phyloP scores from a whole-genome alignment of 208 protist species.

The Trypanosoma conorhini region DNA sequence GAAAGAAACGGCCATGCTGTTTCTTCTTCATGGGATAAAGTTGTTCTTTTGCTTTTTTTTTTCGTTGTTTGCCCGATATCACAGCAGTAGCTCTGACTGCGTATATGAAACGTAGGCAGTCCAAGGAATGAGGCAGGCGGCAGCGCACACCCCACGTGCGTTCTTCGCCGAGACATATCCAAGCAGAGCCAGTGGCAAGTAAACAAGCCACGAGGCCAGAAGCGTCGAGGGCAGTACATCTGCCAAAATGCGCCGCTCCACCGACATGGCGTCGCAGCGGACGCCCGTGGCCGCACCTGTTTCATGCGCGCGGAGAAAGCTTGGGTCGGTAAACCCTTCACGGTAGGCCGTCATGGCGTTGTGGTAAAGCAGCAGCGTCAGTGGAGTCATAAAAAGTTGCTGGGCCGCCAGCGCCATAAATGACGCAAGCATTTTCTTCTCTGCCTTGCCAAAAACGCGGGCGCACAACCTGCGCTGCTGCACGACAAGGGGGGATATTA shows the following conservation, averaged over 20 bases:
- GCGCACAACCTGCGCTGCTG: constrained; percentile 27
- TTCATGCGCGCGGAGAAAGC: constrained; percentile 40
- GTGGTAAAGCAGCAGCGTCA: constrained; percentile 66
- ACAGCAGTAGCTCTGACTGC: constrained; percentile 50
- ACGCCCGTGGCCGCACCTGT: constrained; percentile 26
- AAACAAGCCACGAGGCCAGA: constrained; percentile 71
- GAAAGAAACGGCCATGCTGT: constrained; percentile 1
- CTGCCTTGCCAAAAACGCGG: constrained; percentile 38
- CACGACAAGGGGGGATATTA: constrained; percentile 28
- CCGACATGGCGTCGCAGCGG: constrained; percentile 47
- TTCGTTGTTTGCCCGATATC: neutral
- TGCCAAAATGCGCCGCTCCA: constrained; percentile 56
- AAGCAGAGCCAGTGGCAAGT: constrained; percentile 46
- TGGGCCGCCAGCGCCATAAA: constrained; percentile 54
- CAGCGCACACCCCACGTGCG: constrained; percentile 23
- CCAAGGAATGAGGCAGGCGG: constrained; percentile 56
- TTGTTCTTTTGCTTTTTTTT: neutral
- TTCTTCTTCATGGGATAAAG: neutral
- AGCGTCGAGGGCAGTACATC: constrained; percentile 71
- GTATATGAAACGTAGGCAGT: constrained; percentile 45
- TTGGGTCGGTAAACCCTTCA: constrained; percentile 56
- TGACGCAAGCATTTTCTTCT: constrained; percentile 32
- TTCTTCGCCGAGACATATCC: constrained; percentile 41
- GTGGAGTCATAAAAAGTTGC: constrained; percentile 69
- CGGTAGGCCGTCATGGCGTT: constrained; percentile 60